A percentile compares a stretch with the other conserved stretches of the same genome.
Evolutionary conservation across 192 early-diverging fungal species (phyloP).

Genomic region (Linnemannia schmuckeri): DNA sequence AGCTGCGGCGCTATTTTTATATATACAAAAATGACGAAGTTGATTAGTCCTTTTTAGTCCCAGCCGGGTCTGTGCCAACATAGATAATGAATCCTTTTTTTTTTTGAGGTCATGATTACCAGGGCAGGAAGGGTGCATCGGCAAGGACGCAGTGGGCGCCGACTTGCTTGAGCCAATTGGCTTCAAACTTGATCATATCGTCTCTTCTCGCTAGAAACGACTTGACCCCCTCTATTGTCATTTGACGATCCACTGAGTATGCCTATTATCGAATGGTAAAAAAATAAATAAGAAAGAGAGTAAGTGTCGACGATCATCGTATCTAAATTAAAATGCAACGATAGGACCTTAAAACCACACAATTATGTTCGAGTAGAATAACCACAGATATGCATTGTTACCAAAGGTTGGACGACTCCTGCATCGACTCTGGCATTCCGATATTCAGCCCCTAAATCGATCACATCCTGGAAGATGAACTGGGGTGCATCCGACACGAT

Average conservation of each 20-base stretch:
- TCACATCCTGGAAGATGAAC: constrained; percentile 71
- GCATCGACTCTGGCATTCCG: constrained; percentile 70
- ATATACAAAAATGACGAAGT: not conserved
- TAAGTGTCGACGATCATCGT: not conserved
- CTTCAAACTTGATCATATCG: constrained; percentile 59
- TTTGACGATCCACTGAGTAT: constrained; percentile 68
- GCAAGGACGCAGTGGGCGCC: constrained; percentile 68
- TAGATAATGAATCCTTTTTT: not conserved
- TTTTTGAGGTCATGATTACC: constrained; percentile 50
- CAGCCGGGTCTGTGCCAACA: not conserved
- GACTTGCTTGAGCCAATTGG: constrained; percentile 64
- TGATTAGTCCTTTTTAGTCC: not conserved
- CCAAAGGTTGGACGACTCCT: constrained; percentile 71
- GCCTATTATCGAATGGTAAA: constrained; percentile 43
- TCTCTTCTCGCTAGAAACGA: constrained; percentile 59
- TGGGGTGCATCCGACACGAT: constrained; percentile 68
- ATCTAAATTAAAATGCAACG: not conserved
- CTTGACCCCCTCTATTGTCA: constrained; percentile 66
- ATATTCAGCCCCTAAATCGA: constrained; percentile 63
- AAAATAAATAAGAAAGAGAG: not conserved
- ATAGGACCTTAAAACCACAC: not conserved
- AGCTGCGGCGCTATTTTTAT: constrained; percentile 63
- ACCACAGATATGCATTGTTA: not conserved
- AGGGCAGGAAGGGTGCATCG: constrained; percentile 72
- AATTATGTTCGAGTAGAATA: not conserved